A percentile compares a stretch with the other conserved stretches of the same genome.
Evolutionary conservation across 257 asterid genomes (phyloP).

Genomic region (Pogostemon cablin): DNA sequence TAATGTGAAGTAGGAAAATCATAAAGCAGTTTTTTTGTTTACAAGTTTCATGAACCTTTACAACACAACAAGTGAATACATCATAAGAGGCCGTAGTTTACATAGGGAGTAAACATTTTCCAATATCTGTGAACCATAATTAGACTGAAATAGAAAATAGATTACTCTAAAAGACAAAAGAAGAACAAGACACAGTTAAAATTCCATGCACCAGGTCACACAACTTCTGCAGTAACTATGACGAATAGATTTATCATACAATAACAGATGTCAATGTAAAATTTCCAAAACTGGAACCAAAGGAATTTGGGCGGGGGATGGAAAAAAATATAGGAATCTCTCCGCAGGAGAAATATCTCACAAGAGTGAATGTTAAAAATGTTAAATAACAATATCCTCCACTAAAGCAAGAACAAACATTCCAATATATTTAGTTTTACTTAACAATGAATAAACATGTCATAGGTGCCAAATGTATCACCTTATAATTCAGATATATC

Average conservation of each 20-base stretch:
- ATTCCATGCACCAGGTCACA: neutral
- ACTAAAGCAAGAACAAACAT: neutral
- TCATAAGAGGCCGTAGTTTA: too few species aligned
- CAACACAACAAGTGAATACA: neutral
- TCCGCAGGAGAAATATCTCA: neutral
- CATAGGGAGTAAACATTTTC: slow-evolving; percentile 7
- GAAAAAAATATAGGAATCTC: neutral
- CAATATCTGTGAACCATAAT: neutral
- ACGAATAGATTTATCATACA: neutral
- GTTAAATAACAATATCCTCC: neutral
- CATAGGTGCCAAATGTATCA: neutral
- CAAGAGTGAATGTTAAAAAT: neutral
- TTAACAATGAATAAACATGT: neutral
- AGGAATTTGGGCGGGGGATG: neutral
- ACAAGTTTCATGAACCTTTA: neutral
- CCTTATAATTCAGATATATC: slow-evolving; percentile 7
- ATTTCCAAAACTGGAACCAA: neutral
- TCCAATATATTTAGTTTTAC: neutral
- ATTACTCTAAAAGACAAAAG: neutral
- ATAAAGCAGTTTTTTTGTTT: neutral
- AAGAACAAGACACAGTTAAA: neutral
- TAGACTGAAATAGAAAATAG: neutral
- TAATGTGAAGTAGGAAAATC: neutral
- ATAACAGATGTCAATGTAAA: neutral
- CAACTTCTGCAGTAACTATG: neutral